Evolutionary conservation across 2,329 filamentous ascomycete genomes (phyloP).

Genomic region (Talaromyces pinophilus): DNA sequence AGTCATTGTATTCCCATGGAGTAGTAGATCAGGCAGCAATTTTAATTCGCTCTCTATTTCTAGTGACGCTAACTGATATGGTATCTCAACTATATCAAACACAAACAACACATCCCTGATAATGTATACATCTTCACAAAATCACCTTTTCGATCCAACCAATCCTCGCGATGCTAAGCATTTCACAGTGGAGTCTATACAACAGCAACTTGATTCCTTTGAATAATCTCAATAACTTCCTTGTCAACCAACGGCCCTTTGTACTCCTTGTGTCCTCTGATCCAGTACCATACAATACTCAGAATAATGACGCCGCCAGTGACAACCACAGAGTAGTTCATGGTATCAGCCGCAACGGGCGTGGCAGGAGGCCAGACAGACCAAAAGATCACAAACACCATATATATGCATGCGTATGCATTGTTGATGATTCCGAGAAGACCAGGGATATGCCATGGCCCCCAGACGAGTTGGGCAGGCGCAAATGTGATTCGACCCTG

Average conservation of each 20-base stretch:
- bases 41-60: not conserved
- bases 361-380: conserved; percentile 51
- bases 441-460: conserved; percentile 57
- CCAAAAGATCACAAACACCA: conserved; percentile 59
- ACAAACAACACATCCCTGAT: not conserved
- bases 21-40: not conserved
- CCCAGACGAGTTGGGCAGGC: conserved; percentile 49
- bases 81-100: conserved; percentile 6
- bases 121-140: not conserved
- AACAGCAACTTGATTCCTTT: not conserved
- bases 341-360: conserved; percentile 37
- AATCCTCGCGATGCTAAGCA: not conserved
- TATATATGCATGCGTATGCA: conserved; percentile 55
- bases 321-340: conserved; percentile 54
- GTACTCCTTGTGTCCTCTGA: conserved; percentile 43
- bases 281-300: conserved; percentile 47
- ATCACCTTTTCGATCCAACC: not conserved
- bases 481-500: conserved; percentile 30
- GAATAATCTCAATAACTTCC: conserved; percentile 22
- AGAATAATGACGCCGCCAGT: conserved; percentile 49
- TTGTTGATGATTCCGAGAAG: conserved; percentile 57
- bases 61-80: not conserved
- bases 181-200: not conserved
- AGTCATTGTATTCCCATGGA: not conserved
- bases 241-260: conserved; percentile 22